phyloP scores from a whole-genome alignment of 768 basidiomycete species.

The Postia placenta region DNA sequence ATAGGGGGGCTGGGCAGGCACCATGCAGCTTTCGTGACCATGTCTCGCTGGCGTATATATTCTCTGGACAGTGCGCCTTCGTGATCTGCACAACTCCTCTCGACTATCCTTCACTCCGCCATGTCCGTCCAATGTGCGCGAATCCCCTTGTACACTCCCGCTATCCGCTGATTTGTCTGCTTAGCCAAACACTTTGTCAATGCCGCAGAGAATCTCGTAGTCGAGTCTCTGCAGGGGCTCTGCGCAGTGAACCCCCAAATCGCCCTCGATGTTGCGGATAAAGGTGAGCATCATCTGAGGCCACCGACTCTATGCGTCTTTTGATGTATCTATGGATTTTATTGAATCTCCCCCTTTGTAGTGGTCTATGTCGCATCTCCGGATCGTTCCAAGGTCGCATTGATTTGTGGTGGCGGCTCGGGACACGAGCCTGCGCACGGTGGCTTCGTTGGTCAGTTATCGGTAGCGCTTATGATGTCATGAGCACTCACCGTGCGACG shows the following conservation, averaged over 20 bases:
- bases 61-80: no score
- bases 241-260: constrained; percentile 66
- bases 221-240: constrained; percentile 74
- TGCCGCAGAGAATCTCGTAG: constrained; percentile 58
- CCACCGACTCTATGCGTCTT: background rate
- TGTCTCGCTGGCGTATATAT: no score
- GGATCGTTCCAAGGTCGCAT: constrained; percentile 61
- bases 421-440: constrained; percentile 92
- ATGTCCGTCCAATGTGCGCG: constrained; percentile 18
- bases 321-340: background rate
- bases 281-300: constrained; percentile 39
- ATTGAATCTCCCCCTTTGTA: constrained; percentile 17
- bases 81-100: background rate
- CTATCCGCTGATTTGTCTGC: background rate
- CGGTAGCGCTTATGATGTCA: background rate
- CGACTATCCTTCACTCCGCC: background rate
- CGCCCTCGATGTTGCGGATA: constrained; percentile 62
- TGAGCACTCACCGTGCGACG: background rate
- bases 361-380: constrained; percentile 57
- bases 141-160: background rate
- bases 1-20: no score
- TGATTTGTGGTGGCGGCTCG: constrained; percentile 80
- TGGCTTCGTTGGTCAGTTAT: constrained; percentile 71
- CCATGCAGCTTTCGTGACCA: no score
- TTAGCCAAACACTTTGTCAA: constrained; percentile 76